These are phyloP conservation scores for Talaromyces sp. DNA, from an alignment of 2,329 filamentous ascomycete species.

Conservation along the genomic window DNA sequence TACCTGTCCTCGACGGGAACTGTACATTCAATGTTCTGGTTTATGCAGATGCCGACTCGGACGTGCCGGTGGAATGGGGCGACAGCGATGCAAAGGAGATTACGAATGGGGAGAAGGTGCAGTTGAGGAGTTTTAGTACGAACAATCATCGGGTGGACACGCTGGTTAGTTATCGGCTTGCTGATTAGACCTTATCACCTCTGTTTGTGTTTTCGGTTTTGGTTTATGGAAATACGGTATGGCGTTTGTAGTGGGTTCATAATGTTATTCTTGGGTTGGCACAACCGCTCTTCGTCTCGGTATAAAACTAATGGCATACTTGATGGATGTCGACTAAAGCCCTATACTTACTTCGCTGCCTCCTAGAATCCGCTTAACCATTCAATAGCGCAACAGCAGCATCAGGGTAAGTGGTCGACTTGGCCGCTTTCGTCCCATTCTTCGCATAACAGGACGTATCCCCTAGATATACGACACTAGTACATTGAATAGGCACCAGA, in stretches of 20 bases:
- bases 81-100: slow-evolving; percentile 99
- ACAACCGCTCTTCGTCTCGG: background rate
- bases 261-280: background rate
- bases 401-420: background rate
- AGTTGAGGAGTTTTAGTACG: slow-evolving; percentile 93
- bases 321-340: background rate
- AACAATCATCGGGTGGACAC: slow-evolving; percentile 93
- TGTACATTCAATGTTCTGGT: slow-evolving; percentile 99
- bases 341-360: background rate
- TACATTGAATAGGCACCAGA: no score
- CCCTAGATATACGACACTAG: no score
- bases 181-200: slow-evolving; percentile 29
- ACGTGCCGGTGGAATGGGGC: slow-evolving; percentile 97
- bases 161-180: slow-evolving; percentile 79
- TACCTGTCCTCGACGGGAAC: slow-evolving; percentile 88
- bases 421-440: no score
- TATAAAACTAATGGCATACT: background rate
- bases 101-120: slow-evolving; percentile 87
- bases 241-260: background rate
- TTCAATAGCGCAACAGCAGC: background rate
- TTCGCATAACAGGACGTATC: no score
- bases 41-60: slow-evolving; percentile 93
- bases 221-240: background rate
- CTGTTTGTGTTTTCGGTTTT: background rate
- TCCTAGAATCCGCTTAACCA: background rate